Conservation (phyloP, 2,329 filamentous ascomycete species). For the Microcyclospora pomicola region DNA sequence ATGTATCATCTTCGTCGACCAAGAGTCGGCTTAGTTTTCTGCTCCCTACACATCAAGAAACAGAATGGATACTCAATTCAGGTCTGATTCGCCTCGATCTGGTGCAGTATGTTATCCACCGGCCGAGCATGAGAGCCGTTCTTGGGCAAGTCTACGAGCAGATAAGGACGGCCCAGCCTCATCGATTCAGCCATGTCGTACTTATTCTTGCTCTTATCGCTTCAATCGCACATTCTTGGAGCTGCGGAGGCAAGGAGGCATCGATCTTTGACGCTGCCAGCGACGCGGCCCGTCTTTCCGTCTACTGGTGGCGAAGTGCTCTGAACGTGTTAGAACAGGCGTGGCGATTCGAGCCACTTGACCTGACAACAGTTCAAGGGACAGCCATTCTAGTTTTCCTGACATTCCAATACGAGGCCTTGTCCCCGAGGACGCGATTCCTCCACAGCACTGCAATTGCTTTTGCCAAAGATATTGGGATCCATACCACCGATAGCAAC, state of each 20-base stretch:
- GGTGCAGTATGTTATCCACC: conserved; percentile 15
- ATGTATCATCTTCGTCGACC: background rate
- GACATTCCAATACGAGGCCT: conserved; percentile 18
- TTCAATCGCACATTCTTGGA: conserved; percentile 6
- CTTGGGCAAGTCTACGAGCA: conserved; percentile 8
- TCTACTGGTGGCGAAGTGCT: conserved; percentile 6
- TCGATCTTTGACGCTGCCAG: conserved; percentile 1
- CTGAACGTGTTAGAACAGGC: conserved; percentile 7
- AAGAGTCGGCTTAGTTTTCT: conserved; percentile 4
- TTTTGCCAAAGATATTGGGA: conserved; percentile 12
- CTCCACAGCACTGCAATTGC: conserved; percentile 11
- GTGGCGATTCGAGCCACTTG: conserved; percentile 2
- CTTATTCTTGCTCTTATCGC: conserved; percentile 7
- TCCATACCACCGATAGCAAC: conserved; percentile 12
- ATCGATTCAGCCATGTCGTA: conserved; percentile 1
- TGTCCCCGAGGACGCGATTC: conserved; percentile 8
- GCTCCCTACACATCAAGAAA: conserved; percentile 9
- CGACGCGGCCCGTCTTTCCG: conserved; percentile 2
- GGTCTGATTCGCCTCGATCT: conserved; percentile 12
- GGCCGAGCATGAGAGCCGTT: conserved; percentile 6
- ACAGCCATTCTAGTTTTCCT: conserved; percentile 17
- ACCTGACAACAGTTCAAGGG: conserved; percentile 16
- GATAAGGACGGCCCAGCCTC: conserved; percentile 2
- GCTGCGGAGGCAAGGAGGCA: background rate
- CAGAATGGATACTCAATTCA: conserved; percentile 7